phyloP scores from a whole-genome alignment of 2,329 filamentous ascomycete species.

The Tolypocladium paradoxum region DNA sequence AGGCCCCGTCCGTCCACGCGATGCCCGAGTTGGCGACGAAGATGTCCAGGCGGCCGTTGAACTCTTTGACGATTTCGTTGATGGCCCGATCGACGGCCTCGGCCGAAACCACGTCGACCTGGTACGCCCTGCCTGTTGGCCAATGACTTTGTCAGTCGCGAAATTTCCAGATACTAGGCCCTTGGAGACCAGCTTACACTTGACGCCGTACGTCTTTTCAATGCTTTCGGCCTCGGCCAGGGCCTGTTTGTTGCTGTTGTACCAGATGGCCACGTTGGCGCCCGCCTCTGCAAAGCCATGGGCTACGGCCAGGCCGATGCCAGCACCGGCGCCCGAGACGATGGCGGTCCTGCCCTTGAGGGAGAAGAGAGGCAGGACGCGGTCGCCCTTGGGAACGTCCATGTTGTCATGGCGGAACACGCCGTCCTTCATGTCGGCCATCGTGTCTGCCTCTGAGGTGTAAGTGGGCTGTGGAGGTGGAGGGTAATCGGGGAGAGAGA shows the following conservation, averaged over 20 bases:
- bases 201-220: slow-evolving; percentile 54
- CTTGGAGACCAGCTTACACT: slow-evolving; percentile 36
- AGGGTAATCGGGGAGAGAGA: not conserved
- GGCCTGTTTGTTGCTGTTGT: slow-evolving; percentile 58
- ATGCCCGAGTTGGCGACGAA: slow-evolving; percentile 74
- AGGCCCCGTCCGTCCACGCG: slow-evolving; percentile 58
- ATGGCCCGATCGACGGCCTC: slow-evolving; percentile 41
- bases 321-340: slow-evolving; percentile 54
- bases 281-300: slow-evolving; percentile 58
- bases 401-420: slow-evolving; percentile 49
- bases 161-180: too few species aligned
- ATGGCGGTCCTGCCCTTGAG: slow-evolving; percentile 61
- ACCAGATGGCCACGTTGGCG: slow-evolving; percentile 63
- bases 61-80: slow-evolving; percentile 47
- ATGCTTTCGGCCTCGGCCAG: slow-evolving; percentile 51
- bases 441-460: slow-evolving; percentile 11
- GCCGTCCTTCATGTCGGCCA: slow-evolving; percentile 33
- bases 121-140: slow-evolving; percentile 27
- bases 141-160: not conserved
- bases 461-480: not conserved
- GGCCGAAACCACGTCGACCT: slow-evolving; percentile 47
- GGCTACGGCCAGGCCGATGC: slow-evolving; percentile 56
- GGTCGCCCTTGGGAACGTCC: slow-evolving; percentile 30
- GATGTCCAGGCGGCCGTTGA: slow-evolving; percentile 64
- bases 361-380: slow-evolving; percentile 56